A percentile compares a stretch with the other conserved stretches of the same genome.
phyloP scores from a whole-genome alignment of 225 moss, liverwort and hornwort genomes.

The Neckera pumila region DNA sequence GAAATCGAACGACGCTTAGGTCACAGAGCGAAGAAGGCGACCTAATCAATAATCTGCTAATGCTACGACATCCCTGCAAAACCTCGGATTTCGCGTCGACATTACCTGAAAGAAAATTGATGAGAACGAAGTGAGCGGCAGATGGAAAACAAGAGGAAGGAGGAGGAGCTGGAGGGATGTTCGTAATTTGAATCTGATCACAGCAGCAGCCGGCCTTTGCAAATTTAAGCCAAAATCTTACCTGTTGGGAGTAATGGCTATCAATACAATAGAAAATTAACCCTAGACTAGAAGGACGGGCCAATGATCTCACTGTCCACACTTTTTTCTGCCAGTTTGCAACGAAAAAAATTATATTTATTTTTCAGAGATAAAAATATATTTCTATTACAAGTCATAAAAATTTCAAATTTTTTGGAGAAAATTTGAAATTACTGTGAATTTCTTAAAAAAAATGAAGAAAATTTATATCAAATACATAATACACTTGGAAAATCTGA shows the following conservation, averaged over 20 bases:
- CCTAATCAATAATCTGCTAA: not conserved
- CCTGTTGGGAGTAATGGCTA: not conserved
- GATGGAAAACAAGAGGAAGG: not conserved
- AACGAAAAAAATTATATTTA: not conserved
- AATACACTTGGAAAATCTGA: not conserved
- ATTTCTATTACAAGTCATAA: not conserved
- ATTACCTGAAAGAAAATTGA: not conserved
- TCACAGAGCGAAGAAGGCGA: not conserved
- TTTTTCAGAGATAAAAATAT: not conserved
- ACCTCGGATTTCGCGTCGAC: not conserved
- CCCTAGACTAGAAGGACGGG: not conserved
- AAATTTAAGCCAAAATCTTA: too few species aligned
- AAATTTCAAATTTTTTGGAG: fast-evolving
- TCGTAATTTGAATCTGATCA: not conserved
- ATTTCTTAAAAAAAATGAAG: not conserved
- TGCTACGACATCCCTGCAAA: not conserved
- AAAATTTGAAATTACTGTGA: not conserved
- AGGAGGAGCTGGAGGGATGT: not conserved
- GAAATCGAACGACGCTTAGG: not conserved
- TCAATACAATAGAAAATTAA: not conserved
- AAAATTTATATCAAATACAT: not conserved
- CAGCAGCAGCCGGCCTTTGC: too few species aligned
- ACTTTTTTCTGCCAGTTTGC: not conserved
- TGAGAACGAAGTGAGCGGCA: not conserved
- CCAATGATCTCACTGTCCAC: not conserved